Evolutionary conservation across 257 asterid genomes (phyloP).

Genomic region (Vinca minor): DNA sequence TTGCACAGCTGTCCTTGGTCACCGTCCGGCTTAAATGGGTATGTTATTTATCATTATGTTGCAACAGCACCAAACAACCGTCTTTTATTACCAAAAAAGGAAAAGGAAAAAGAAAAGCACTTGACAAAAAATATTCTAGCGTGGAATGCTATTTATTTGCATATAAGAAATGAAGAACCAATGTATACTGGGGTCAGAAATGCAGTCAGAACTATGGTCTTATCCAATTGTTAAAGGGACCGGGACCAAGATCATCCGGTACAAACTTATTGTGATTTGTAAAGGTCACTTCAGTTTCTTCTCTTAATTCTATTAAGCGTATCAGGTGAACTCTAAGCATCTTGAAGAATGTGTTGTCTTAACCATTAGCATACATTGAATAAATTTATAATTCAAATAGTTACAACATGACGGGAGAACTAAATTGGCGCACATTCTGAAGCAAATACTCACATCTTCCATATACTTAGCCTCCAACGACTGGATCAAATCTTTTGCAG

Average conservation of each 20-base stretch:
- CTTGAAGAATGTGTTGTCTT: background rate
- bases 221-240: too few species aligned
- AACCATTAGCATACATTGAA: background rate
- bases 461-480: constrained; percentile 59
- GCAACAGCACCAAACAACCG: background rate
- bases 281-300: background rate
- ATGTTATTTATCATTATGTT: background rate
- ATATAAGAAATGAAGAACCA: background rate
- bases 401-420: background rate
- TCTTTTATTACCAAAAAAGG: too few species aligned
- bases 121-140: too few species aligned
- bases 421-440: background rate
- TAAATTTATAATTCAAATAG: too few species aligned
- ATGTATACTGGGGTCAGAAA: background rate
- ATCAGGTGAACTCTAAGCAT: background rate
- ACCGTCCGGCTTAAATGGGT: background rate
- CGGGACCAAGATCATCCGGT: background rate
- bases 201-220: background rate
- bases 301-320: background rate
- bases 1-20: background rate
- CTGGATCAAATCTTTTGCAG: constrained; percentile 70
- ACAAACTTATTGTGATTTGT: background rate
- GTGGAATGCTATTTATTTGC: background rate
- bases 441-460: constrained; percentile 59
- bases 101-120: too few species aligned